Base-by-base conservation (phyloP, 2,329 filamentous ascomycete genomes). In the Epichloe aotearoae region DNA sequence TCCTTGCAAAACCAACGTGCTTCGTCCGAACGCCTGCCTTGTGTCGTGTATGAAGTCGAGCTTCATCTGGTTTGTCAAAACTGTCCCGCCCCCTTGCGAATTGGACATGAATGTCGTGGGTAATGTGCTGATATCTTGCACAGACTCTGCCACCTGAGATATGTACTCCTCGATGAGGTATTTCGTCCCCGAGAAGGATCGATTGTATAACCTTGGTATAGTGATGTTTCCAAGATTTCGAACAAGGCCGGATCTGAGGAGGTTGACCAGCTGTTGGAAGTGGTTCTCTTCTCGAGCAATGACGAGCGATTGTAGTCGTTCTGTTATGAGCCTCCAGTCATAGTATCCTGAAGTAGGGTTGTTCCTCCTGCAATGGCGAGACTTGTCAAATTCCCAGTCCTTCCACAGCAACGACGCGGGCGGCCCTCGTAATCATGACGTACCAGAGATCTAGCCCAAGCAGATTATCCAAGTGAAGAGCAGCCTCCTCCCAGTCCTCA, bases 161-260 rank as follows among this genome's bases (percentile, higher is more conserved):
- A 95, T 83, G 62, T 96, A 96, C 65, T 94, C 86, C 62, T 95
- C 89, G 54, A 96, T 94, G 46, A 95, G 70, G 49, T 86, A 79
- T 64, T 96, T 96, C 1, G 90, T 95, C 15, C 90, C 90, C 1
- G 86, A 84, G 62, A 93, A 93, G 12, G 88, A 85, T 52, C 84
- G 79, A 59, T 90, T 90, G 69, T 89, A 96, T 1, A 96, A 73
- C 55, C 82, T 82, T 2, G 87, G 81, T 1, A 84, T 79, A 1
- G 87, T 88, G 58, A 96, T 94, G 63, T 95, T 94, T 52, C 88
- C 90, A n/a, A 95, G 73, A 61, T 96, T 95, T 37, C 90, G 82
- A 33, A 95, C 78, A 17, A 85, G 73, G 3, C 82, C 88, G 14
- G 87, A 88, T 26, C 88, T 83, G 39, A 95, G 74, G 17, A 94